Percentiles rank a stretch among this genome's conserved stretches.
These are phyloP conservation scores for Trichoderma sp. DNA, from an alignment of 2,329 filamentous ascomycete species.

Conservation along the genomic window DNA sequence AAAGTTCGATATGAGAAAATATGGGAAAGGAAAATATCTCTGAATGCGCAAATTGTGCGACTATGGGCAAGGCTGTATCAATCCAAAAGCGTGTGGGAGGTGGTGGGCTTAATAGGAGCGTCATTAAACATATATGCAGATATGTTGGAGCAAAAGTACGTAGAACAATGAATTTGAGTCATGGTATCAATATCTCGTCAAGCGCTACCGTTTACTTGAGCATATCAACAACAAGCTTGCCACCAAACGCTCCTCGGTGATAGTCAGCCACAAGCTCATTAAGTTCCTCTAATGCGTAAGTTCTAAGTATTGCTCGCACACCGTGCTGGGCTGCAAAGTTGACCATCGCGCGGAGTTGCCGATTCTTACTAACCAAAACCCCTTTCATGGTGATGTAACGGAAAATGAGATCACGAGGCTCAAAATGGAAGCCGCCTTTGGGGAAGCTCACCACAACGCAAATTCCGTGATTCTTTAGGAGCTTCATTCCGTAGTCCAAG, in stretches of 20 bases:
- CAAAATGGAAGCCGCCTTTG: neutral
- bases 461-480: neutral
- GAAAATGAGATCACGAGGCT: neutral
- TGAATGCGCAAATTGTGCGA: neutral
- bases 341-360: neutral
- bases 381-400: neutral
- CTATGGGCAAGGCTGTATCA: neutral
- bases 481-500: neutral
- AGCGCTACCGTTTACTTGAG: neutral
- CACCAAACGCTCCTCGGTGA: neutral
- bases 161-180: neutral
- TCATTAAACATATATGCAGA: neutral
- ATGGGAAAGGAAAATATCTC: neutral
- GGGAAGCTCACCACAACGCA: neutral
- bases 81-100: neutral
- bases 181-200: neutral
- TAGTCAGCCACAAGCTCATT: neutral
- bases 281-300: neutral
- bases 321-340: neutral
- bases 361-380: neutral
- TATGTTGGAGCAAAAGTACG: neutral
- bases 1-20: neutral
- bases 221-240: neutral
- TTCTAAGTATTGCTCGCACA: neutral
- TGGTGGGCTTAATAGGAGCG: neutral